Evolutionary conservation across 1,139 yeast genomes (phyloP).

Genomic region (Saccharomyces hybrid): DNA sequence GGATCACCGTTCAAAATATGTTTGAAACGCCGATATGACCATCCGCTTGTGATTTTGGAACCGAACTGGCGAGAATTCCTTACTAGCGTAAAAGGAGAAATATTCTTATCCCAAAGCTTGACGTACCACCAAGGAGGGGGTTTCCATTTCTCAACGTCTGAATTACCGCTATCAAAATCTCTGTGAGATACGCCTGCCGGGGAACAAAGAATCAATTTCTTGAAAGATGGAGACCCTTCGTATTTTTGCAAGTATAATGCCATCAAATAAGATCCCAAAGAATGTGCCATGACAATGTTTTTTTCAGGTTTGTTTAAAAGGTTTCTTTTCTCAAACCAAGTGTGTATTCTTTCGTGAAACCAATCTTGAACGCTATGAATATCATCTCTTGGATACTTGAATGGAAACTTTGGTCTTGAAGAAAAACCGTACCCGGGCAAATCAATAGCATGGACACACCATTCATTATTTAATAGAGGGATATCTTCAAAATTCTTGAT

Average conservation of each 20-base stretch:
- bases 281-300: constrained; percentile 75
- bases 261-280: constrained; percentile 84
- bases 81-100: too few relatives aligned
- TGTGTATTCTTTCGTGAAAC: constrained; percentile 53
- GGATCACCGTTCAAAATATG: too few relatives aligned
- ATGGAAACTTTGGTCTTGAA: constrained; percentile 52
- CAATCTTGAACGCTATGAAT: constrained; percentile 43
- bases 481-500: constrained; percentile 47
- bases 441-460: constrained; percentile 69
- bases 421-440: constrained; percentile 74
- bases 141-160: too few relatives aligned
- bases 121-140: too few relatives aligned
- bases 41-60: too few relatives aligned
- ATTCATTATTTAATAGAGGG: constrained; percentile 32
- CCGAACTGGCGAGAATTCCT: too few relatives aligned
- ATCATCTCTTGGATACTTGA: constrained; percentile 29
- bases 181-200: too few relatives aligned
- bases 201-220: too few relatives aligned
- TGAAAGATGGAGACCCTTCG: too few relatives aligned
- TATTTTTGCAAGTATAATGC: constrained; percentile 50
- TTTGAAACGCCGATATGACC: too few relatives aligned
- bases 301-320: constrained; percentile 38
- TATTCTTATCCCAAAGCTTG: too few relatives aligned
- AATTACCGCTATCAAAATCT: too few relatives aligned
- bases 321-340: constrained; percentile 59